Base-by-base conservation (phyloP, 2,329 filamentous ascomycete genomes). In the Biscogniauxia mediterranea region DNA sequence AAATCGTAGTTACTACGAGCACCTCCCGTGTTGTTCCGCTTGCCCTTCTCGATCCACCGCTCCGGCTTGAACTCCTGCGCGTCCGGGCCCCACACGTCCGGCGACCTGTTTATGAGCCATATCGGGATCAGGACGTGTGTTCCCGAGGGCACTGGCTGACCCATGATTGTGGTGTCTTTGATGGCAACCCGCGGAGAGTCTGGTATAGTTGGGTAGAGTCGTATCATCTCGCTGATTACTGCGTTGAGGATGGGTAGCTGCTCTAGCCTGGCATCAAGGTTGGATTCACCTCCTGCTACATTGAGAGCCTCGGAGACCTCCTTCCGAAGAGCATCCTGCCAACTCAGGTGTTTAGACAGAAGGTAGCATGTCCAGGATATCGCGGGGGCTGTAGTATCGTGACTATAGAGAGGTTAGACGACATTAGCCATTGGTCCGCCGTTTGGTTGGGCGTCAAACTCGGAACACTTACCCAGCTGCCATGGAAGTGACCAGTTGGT, bases 21-120 rank as follows among this genome's bases (percentile, higher is more conserved):
- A 4, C 89, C 89, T 1, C 89, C 89, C 1, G 81, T 84, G 57
- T 86, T 86, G 9, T 79, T 79, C 0, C 66, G 64, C 63, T 75
- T 76, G 0, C 78, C 80, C 0, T 78, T 75, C 2, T 77, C 84
- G 69, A 85, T 84, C 88, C 87, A 90, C 1, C 89, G 81, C 58
- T 90, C 89, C 0, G 90, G 90, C 19, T 86, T 82, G 78, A 93
- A 93, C 26, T 84, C 79, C 8, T 76, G 76, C 0, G 89, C 88
- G 60, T 90, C 85, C 0, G 80, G 69, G 0, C 90, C 90, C 91
- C 90, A 93, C 4, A 90, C 76, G 0, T 81, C 78, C 13, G 79
- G 79, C 23, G 81, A 83, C 1, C 83, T 83, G 74, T 93, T 93
- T 69, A 88, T 82, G 2, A 86, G 83, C 77, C 78, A 81, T 20